A percentile compares a stretch with the other conserved stretches of the same genome.
phyloP scores from a whole-genome alignment of 31 red algal species.

The Asparagopsis taxiformis region DNA sequence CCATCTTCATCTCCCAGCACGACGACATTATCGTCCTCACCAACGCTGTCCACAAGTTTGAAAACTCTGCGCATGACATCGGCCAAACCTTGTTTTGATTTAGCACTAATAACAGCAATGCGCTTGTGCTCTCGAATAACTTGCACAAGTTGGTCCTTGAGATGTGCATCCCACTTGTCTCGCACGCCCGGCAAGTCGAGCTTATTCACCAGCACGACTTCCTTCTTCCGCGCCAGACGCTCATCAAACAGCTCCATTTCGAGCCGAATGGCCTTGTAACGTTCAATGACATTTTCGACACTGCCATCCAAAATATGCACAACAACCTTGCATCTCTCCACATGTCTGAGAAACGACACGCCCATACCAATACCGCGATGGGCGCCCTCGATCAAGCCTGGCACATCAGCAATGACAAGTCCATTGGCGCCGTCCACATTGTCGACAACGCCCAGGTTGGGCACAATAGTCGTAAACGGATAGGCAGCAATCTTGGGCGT shows the following conservation, averaged over 20 bases:
- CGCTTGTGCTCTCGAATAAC: constrained; percentile 19
- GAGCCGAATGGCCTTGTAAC: constrained; percentile 66
- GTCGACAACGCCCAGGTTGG: constrained; percentile 90
- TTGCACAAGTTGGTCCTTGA: constrained; percentile 36
- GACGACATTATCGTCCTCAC: constrained; percentile 32
- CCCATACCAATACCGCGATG: constrained; percentile 80
- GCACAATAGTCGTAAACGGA: constrained; percentile 96
- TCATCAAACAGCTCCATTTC: constrained; percentile 86
- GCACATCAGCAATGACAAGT: constrained; percentile 88
- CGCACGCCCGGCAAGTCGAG: constrained; percentile 72
- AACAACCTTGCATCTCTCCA: constrained; percentile 74
- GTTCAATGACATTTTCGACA: constrained; percentile 51
- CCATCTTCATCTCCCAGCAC: constrained; percentile 53
- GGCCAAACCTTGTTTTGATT: constrained; percentile 45
- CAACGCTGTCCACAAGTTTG: constrained; percentile 37
- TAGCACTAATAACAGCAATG: constrained; percentile 66
- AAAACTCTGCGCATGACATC: constrained; percentile 54
- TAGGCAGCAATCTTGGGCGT: constrained; percentile 93
- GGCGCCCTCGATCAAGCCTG: constrained; percentile 90
- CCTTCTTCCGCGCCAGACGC: constrained; percentile 49
- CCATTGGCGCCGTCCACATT: constrained; percentile 16
- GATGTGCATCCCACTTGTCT: constrained; percentile 25
- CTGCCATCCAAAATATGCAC: constrained; percentile 75
- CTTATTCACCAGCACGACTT: constrained; percentile 92
- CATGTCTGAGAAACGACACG: constrained; percentile 80